Conservation (phyloP, 805 yeast genomes). For the Grigorovia humatica region DNA sequence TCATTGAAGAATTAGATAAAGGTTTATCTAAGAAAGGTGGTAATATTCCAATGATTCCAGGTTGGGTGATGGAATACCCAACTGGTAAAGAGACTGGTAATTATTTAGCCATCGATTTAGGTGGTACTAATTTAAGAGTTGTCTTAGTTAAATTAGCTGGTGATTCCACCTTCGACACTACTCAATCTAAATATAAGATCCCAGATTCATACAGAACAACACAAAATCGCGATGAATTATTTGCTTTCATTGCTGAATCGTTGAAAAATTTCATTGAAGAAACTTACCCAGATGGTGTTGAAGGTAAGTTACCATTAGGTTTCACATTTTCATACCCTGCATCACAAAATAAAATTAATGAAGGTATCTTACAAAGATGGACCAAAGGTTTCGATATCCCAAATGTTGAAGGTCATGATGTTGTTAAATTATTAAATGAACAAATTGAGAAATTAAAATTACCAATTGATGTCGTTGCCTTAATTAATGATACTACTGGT, state of each 20-base stretch:
- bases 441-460: slow-evolving; percentile 53
- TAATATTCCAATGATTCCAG: slow-evolving; percentile 90
- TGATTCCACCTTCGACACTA: slow-evolving; percentile 68
- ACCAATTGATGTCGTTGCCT: slow-evolving; percentile 78
- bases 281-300: slow-evolving; percentile 57
- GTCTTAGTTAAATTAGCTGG: slow-evolving; percentile 79
- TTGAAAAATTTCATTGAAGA: slow-evolving; percentile 58
- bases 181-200: slow-evolving; percentile 74
- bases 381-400: slow-evolving; percentile 92
- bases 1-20: slow-evolving; percentile 65
- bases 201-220: slow-evolving; percentile 74
- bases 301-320: slow-evolving; percentile 64
- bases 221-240: slow-evolving; percentile 52
- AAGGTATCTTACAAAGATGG: slow-evolving; percentile 87
- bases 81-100: slow-evolving; percentile 85
- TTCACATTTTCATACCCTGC: slow-evolving; percentile 92
- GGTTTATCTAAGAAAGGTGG: slow-evolving; percentile 70
- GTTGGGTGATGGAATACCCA: slow-evolving; percentile 91
- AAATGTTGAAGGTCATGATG: slow-evolving; percentile 87
- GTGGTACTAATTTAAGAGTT: slow-evolving; percentile 92
- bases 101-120: slow-evolving; percentile 85
- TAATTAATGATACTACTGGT: slow-evolving; percentile 94
- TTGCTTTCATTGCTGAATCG: slow-evolving; percentile 76
- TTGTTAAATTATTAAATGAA: slow-evolving; percentile 78
- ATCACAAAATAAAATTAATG: slow-evolving; percentile 67